Conservation (phyloP, 305 asterid species). For the Plantago rigida region DNA sequence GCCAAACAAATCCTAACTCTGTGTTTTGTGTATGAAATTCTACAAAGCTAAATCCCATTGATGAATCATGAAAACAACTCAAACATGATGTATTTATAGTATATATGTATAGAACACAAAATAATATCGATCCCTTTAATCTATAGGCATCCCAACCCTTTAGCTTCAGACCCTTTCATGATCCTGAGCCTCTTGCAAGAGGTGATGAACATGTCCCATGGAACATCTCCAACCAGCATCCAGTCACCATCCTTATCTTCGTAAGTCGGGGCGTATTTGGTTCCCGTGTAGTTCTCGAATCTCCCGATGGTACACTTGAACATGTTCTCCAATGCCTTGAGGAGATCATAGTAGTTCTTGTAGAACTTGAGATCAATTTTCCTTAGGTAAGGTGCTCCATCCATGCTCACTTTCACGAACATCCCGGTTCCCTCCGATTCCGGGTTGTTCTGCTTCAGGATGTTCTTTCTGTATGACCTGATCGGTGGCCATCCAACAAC, state of each 20-base stretch:
- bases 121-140: too few species aligned
- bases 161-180: conserved; percentile 72
- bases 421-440: conserved; percentile 50
- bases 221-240: conserved; percentile 94
- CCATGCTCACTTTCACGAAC: conserved; percentile 87
- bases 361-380: conserved; percentile 56
- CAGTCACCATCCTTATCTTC: conserved; percentile 96
- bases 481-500: conserved; percentile 80
- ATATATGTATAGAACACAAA: too few species aligned
- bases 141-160: conserved; percentile 49
- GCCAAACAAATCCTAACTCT: too few species aligned
- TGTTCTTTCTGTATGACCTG: conserved; percentile 47
- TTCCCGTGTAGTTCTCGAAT: conserved; percentile 64
- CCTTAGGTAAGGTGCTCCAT: conserved; percentile 82
- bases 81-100: too few species aligned
- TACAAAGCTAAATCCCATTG: too few species aligned
- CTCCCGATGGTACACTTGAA: conserved; percentile 69
- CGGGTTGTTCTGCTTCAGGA: conserved; percentile 29
- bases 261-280: conserved; percentile 66
- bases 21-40: neutral
- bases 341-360: conserved; percentile 51
- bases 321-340: conserved; percentile 61
- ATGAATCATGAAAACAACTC: neutral
- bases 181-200: conserved; percentile 76
- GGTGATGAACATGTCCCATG: conserved; percentile 74